These are phyloP conservation scores for Fusarium annulatum DNA, from an alignment of 2,329 filamentous ascomycete species.

Conservation along the genomic window DNA sequence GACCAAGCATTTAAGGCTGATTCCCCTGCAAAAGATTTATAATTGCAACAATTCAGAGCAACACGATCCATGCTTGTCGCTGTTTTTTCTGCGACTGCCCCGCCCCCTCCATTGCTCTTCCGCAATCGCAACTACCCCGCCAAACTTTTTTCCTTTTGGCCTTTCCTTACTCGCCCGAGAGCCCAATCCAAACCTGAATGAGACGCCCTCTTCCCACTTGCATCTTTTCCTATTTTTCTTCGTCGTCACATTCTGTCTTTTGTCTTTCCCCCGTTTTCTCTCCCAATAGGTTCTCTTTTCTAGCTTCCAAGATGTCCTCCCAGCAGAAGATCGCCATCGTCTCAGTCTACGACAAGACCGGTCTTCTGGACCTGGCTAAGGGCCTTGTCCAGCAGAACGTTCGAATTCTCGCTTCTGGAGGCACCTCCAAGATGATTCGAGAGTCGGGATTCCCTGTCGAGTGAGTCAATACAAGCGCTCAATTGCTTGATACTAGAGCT, in stretches of 20 bases:
- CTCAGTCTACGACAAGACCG: constrained; percentile 99
- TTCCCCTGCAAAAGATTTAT: constrained; percentile 32
- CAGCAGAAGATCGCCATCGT: constrained; percentile 82
- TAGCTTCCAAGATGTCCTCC: constrained; percentile 49
- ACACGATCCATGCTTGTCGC: constrained; percentile 13
- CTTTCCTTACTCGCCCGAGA: constrained; percentile 30
- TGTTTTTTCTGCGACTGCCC: constrained; percentile 33
- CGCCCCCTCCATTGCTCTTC: constrained; percentile 37
- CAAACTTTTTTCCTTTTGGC: constrained; percentile 44
- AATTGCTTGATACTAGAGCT: constrained; percentile 1
- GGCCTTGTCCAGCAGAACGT: constrained; percentile 90
- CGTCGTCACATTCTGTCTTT: constrained; percentile 5
- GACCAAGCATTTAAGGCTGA: constrained; percentile 28
- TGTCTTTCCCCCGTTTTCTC: neutral
- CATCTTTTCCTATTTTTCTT: constrained; percentile 15
- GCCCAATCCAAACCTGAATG: constrained; percentile 30
- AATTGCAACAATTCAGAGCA: constrained; percentile 6
- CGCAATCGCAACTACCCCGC: constrained; percentile 44
- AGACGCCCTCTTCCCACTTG: constrained; percentile 29
- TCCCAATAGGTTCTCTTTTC: constrained; percentile 18
- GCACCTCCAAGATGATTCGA: constrained; percentile 95
- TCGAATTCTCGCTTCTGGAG: constrained; percentile 91
- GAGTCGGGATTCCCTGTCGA: constrained; percentile 96
- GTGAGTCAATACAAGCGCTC: constrained; percentile 62
- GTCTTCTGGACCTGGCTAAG: constrained; percentile 90